phyloP scores from a whole-genome alignment of 2,329 filamentous ascomycete species.

The Ophiostoma montium region DNA sequence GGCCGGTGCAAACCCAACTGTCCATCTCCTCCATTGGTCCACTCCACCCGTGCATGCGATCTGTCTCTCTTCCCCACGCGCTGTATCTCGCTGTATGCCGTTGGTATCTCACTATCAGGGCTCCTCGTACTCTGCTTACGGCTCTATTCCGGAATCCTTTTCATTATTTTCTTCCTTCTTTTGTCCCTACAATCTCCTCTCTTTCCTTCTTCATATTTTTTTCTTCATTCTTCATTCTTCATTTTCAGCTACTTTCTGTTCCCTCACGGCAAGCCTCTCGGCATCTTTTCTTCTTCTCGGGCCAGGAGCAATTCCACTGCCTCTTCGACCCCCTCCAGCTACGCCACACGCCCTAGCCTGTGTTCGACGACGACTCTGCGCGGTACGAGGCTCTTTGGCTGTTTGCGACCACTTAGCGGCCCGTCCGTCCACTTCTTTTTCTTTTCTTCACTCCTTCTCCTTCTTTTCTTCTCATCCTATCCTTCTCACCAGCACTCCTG shows the following conservation, averaged over 20 bases:
- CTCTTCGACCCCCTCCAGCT: not conserved
- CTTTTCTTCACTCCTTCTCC: not conserved
- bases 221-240: not conserved
- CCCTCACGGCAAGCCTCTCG: not conserved
- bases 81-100: too few species aligned
- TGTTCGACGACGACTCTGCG: not conserved
- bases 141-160: too few species aligned
- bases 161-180: too few species aligned
- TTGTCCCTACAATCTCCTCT: too few species aligned
- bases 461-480: not conserved
- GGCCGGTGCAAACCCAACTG: not conserved
- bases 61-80: too few species aligned
- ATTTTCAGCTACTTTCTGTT: not conserved
- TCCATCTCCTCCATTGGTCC: not conserved
- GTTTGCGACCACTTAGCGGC: constrained; percentile 5
- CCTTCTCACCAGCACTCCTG: not conserved
- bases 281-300: not conserved
- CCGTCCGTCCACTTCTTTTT: not conserved
- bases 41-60: not conserved
- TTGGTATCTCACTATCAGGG: too few species aligned
- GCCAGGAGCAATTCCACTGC: not conserved
- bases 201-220: not conserved
- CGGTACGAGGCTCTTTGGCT: constrained; percentile 8
- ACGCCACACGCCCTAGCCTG: constrained; percentile 4
- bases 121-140: too few species aligned